A percentile compares a stretch with the other conserved stretches of the same genome.
These are phyloP conservation scores for Colletotrichum camelliae DNA, from an alignment of 2,329 filamentous ascomycete genomes.

Conservation along the genomic window DNA sequence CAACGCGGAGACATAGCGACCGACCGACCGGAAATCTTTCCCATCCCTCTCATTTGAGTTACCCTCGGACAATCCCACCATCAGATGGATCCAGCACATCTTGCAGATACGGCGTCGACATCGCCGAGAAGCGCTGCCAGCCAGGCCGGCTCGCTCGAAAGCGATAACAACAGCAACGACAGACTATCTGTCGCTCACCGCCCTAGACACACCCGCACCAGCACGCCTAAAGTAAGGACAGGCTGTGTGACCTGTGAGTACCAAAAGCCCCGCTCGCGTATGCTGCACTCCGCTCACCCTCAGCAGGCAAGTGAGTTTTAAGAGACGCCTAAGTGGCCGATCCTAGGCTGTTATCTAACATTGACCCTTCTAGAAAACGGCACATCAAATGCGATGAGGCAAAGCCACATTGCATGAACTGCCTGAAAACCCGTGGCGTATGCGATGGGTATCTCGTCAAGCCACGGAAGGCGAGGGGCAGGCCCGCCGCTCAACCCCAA, in stretches of 20 bases:
- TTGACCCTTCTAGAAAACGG: conserved; percentile 24
- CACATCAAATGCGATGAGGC: conserved; percentile 50
- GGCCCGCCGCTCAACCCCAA: not conserved
- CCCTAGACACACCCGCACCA: conserved; percentile 19
- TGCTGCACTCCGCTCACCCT: not conserved
- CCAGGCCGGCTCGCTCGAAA: conserved; percentile 1
- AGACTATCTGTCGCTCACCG: not conserved
- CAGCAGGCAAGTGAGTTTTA: conserved; percentile 17
- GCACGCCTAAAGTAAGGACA: conserved; percentile 23
- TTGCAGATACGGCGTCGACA: conserved; percentile 11
- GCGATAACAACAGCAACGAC: not conserved
- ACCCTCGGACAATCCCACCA: not conserved
- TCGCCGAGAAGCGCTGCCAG: not conserved
- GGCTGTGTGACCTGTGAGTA: conserved; percentile 23
- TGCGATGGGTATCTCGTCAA: conserved; percentile 23
- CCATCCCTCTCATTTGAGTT: conserved; percentile 2
- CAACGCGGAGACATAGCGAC: not conserved
- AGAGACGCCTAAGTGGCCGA: not conserved
- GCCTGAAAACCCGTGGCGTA: conserved; percentile 26
- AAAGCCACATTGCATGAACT: conserved; percentile 45
- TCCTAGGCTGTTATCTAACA: not conserved
- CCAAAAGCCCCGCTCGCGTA: not conserved
- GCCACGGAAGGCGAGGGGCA: conserved; percentile 9
- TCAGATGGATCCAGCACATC: conserved; percentile 9
- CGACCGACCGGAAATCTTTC: not conserved